Base-by-base conservation (phyloP, 495 filamentous ascomycete genomes). In the Cudoniella acicularis region DNA sequence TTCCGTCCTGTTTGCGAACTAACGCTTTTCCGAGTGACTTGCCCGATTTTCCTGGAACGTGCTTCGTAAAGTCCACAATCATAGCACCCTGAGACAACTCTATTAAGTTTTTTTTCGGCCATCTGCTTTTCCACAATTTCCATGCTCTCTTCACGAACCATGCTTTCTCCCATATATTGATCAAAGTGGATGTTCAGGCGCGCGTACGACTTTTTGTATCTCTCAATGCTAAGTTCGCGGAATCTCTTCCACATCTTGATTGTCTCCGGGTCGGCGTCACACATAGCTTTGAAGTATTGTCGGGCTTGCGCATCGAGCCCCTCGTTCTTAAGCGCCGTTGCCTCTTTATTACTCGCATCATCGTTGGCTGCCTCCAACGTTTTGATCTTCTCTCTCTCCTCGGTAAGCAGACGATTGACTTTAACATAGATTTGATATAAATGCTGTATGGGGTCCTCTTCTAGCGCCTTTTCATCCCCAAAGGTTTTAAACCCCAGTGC, bases 101-200 rank as follows among this genome's bases (percentile, higher is more conserved):
- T n/a, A 0, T 86, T 85, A 25, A 96, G 81, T 10, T 84, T 83
- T 61, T 81, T 83, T 55, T 89, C 83, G 67, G 82, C 78, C 81
- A 97, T 84, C 62, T 78, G 69, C 53, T 75, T 69, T 24, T 83
- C 87, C 16, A 82, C 77, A 54, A 75, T 74, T 42, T 86, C 82
- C 90, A 98, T 96, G 61, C 83, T 84, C 67, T 90, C 89, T 62
- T 87, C 82, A 55, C 83, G 82, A 52, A 98, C 88, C 68, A 95
- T 89, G 16, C 89, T 93, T 73, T 98, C 94, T 30, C 93, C 93
- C 27, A 87, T 89, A 77, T 98, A 98, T 52, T 91, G 86, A 69
- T 97, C 92, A 66, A 92, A 98, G 57, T 85, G 79, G 68, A 98
- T 97, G 74, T 96, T 97, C 18, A 94, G 80, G 52, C 90, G 82